Evolutionary conservation across 2,329 filamentous ascomycete species (phyloP), one percentile per base, ranked within the genome.

Genomic region (Calonectria pseudoreteaudii): DNA sequence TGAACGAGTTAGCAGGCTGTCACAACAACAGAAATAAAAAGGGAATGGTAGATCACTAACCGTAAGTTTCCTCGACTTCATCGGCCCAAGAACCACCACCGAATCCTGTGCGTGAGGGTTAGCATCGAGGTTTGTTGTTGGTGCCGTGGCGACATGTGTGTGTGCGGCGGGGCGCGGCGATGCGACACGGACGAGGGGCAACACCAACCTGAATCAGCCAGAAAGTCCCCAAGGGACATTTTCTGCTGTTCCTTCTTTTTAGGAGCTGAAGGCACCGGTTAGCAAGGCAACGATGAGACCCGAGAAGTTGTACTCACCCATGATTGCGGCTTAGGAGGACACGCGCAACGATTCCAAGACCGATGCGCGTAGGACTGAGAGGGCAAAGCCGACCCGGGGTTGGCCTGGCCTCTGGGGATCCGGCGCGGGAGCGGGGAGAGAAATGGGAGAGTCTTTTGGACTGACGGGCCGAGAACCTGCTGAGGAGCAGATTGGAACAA

Each of bases 191-290:
- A 60, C 69, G 75, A 90, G 75, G 79, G 77, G 80, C 70, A 71
- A 68, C 71, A 84, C 95, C 87, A 91, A 98, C 96, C 93, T 87
- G 95, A 91, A 86, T 98, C 95, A 84, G 91, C 91, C 90, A 99
- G 91, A 91, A 99, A 99, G 88, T 95, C 94, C 90, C 95, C 95
- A 85, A 98, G 93, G 90, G 94, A 95, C 94, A 99, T 96, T 91
- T 97, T 99, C 92, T 98, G 94, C 86, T 92, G 90, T 88, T 98
- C 93, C 89, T 95, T 94, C 90, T 97, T 97, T 86, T 96, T 94
- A 80, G 96, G 96, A 91, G 94, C 96, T 98, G 83, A 68, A 75
- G 74, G 68, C 70, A 62, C 66, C 74, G 72, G 76, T 77, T 62
- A 73, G 31, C 52, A 53, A 20, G 58, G 72, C 73, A 65, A 60